A percentile compares a stretch with the other conserved stretches of the same genome.
Conservation (phyloP, 176 grass and related monocot genomes). For the Phoenix roebelenii region DNA sequence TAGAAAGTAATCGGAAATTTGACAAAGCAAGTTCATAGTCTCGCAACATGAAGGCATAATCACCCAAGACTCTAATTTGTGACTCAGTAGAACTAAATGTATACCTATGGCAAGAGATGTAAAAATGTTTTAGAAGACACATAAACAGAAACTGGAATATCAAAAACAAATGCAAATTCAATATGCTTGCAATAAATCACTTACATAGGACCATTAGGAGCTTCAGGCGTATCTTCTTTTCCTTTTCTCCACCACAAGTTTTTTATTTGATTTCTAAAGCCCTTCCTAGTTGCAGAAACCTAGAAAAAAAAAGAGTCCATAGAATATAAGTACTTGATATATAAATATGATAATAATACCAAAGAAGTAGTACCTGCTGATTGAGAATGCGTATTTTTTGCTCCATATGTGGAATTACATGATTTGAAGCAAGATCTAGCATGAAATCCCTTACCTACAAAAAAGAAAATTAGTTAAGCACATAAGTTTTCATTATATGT, state of each 20-base stretch:
- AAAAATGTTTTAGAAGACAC: conserved; percentile 27
- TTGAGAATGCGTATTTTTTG: conserved; percentile 93
- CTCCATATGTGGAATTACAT: conserved; percentile 97
- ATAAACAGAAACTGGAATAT: background rate
- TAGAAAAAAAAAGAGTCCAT: conserved; percentile 27
- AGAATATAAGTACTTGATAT: conserved; percentile 18
- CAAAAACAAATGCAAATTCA: conserved; percentile 7
- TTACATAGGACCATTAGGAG: conserved; percentile 67
- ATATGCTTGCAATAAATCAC: conserved; percentile 19
- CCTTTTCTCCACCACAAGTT: conserved; percentile 99
- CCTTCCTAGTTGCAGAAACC: conserved; percentile 85
- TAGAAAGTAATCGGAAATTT: conserved; percentile 88
- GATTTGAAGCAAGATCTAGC: conserved; percentile 86
- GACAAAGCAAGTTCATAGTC: conserved; percentile 99
- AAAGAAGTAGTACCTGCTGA: conserved; percentile 66
- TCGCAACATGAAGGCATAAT: conserved; percentile 95
- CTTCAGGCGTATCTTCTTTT: conserved; percentile 82
- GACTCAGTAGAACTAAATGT: conserved; percentile 94
- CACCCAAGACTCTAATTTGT: conserved; percentile 91
- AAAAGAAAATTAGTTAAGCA: too few species aligned
- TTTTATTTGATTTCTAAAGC: conserved; percentile 97
- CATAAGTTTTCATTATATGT: too few species aligned
- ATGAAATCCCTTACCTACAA: conserved; percentile 81
- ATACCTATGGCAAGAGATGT: conserved; percentile 52
- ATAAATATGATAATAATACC: conserved; percentile 10